Evolutionary conservation across 768 basidiomycete species (phyloP).

Genomic region (Rhodotorula toruloides): DNA sequence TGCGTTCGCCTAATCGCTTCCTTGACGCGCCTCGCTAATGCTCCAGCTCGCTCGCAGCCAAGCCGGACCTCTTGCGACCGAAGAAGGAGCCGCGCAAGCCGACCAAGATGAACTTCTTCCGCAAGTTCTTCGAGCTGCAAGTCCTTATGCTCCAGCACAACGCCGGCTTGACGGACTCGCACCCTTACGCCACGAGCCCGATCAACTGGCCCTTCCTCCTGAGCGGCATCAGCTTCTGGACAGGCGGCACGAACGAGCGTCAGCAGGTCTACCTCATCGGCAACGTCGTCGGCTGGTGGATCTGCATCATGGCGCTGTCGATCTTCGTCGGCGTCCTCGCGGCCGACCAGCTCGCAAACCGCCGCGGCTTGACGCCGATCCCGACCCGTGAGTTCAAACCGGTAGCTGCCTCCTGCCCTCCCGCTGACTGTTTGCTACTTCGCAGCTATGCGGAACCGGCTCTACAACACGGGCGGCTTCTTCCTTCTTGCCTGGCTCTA

Average conservation of each 20-base stretch:
- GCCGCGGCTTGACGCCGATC: slow-evolving; percentile 77
- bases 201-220: slow-evolving; percentile 98
- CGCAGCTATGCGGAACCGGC: slow-evolving; percentile 79
- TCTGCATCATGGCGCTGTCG: slow-evolving; percentile 74
- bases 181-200: slow-evolving; percentile 92
- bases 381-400: slow-evolving; percentile 66
- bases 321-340: slow-evolving; percentile 84
- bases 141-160: slow-evolving; percentile 96
- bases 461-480: slow-evolving; percentile 94
- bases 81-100: slow-evolving; percentile 41
- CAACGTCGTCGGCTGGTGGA: slow-evolving; percentile 92
- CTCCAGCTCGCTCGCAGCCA: slow-evolving; percentile 39
- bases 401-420: not conserved
- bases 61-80: slow-evolving; percentile 21
- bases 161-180: slow-evolving; percentile 93
- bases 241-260: slow-evolving; percentile 65
- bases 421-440: slow-evolving; percentile 8
- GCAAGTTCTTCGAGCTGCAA: slow-evolving; percentile 88
- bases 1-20: slow-evolving; percentile 44
- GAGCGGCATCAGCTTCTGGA: slow-evolving; percentile 98
- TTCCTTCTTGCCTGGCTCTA: slow-evolving; percentile 91
- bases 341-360: slow-evolving; percentile 81
- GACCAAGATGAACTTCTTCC: slow-evolving; percentile 87
- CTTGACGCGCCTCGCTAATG: no score
- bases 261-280: slow-evolving; percentile 96